Evolutionary conservation across 768 basidiomycete species (phyloP), one percentile per base, ranked within the genome.

Genomic region (Fomitopsis serialis): DNA sequence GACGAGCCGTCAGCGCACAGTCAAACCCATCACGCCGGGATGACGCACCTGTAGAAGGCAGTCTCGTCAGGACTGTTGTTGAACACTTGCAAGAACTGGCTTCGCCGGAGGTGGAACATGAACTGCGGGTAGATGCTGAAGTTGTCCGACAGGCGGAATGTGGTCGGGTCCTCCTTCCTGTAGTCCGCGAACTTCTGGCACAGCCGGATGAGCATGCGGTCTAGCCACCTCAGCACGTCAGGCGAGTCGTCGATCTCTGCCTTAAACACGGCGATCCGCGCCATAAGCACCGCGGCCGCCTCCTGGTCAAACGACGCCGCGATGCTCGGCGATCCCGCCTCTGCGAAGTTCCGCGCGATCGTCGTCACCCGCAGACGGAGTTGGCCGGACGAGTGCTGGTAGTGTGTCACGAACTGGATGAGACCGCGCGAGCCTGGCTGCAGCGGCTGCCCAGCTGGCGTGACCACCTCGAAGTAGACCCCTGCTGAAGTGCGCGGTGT

Each of bases 131-230:
- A 99, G 63, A 99, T 98, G 67, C 90, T 91, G 72, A 99, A 98
- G 71, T 97, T 97, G 67, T 97, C 93, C 52, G 84, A 78, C 59
- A 99, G 76, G 61, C 93, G 78, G 80, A 99, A 98, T 66, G 88
- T 92, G 35, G 85, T 80, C 10, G 97, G 90, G 66, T 98, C 97
- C 70, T 98, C 97, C 74, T 98, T 98, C 63, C 95, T 77, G 66
- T 98, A 99, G 66, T 98, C 95, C 46, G 97, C 97, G 64, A 98
- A 98, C 76, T 98, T 99, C 76, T 98, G 97, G 73, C 97, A 99
- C 24, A 98, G 73, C 10, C 97, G 84, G 66, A 98, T 98, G 53
- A 99, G 80, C 97, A 99, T 99, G 53, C 97, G 80, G 74, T 99
- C 97, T 55, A 99, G 73, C 97, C 97, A 98, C 56, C 97, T 74